Percentiles rank a stretch among this genome's conserved stretches.
These are phyloP conservation scores for Colletotrichum filicis DNA, from an alignment of 2,329 filamentous ascomycete genomes.

Conservation along the genomic window DNA sequence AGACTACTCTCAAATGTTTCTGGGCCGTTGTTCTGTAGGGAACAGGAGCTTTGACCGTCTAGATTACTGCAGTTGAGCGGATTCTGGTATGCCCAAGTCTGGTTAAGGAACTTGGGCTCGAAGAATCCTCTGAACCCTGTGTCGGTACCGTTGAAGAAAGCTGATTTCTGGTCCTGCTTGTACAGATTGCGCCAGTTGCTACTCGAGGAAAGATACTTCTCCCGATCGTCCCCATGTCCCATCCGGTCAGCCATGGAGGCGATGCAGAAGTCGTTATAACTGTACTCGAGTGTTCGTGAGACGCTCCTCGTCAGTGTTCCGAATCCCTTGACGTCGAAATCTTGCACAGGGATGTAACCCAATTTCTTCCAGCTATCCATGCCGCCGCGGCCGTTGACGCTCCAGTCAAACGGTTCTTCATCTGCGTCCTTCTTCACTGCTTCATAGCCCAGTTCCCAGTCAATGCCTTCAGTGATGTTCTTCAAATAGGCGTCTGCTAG, in stretches of 20 bases:
- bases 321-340: slow-evolving; percentile 74
- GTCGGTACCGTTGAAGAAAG: slow-evolving; percentile 61
- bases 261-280: slow-evolving; percentile 81
- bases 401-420: slow-evolving; percentile 76
- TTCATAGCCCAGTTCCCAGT: slow-evolving; percentile 75
- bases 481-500: slow-evolving; percentile 76
- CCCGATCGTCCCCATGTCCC: slow-evolving; percentile 63
- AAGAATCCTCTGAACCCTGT: slow-evolving; percentile 78
- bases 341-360: slow-evolving; percentile 77
- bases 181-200: slow-evolving; percentile 76
- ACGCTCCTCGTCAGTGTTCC: slow-evolving; percentile 77
- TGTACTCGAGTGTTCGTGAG: slow-evolving; percentile 80
- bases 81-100: slow-evolving; percentile 76
- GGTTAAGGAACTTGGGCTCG: slow-evolving; percentile 74
- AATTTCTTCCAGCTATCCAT: slow-evolving; percentile 77
- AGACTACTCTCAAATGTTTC: slow-evolving; percentile 79
- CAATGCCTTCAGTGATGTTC: slow-evolving; percentile 68
- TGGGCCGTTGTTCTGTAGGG: slow-evolving; percentile 67
- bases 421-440: slow-evolving; percentile 80
- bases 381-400: slow-evolving; percentile 76
- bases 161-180: slow-evolving; percentile 67
- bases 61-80: slow-evolving; percentile 70
- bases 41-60: slow-evolving; percentile 67
- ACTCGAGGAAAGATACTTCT: slow-evolving; percentile 69
- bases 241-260: slow-evolving; percentile 69